Evolutionary conservation across 148 eudicot genomes (phyloP).

Genomic region (Vaccinium corymbosum): DNA sequence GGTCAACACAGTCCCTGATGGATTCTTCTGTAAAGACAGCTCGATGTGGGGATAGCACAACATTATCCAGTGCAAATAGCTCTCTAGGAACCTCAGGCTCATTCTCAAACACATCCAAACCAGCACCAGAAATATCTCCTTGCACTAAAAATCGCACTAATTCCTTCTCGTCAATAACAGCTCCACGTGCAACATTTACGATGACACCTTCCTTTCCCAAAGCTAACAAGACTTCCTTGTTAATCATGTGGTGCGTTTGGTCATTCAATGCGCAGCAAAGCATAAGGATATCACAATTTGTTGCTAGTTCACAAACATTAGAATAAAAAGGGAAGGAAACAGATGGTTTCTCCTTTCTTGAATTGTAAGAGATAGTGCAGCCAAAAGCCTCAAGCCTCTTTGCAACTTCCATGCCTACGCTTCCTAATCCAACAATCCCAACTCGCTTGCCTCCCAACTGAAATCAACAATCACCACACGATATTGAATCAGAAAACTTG

Average conservation of each 20-base stretch:
- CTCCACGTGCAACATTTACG: slow-evolving; percentile 64
- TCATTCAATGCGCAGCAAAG: slow-evolving; percentile 63
- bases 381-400: slow-evolving; percentile 60
- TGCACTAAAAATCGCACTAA: slow-evolving; percentile 43
- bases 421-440: slow-evolving; percentile 82
- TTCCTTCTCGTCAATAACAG: slow-evolving; percentile 59
- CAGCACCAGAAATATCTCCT: slow-evolving; percentile 70
- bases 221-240: slow-evolving; percentile 46
- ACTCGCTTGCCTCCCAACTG: slow-evolving; percentile 57
- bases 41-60: slow-evolving; percentile 59
- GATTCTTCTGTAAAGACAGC: slow-evolving; percentile 57
- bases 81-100: slow-evolving; percentile 62
- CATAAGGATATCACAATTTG: slow-evolving; percentile 38
- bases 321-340: slow-evolving; percentile 38
- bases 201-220: slow-evolving; percentile 60
- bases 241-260: slow-evolving; percentile 58
- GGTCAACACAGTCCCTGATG: slow-evolving; percentile 31
- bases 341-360: slow-evolving; percentile 46
- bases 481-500: not conserved
- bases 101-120: slow-evolving; percentile 70
- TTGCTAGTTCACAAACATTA: slow-evolving; percentile 39
- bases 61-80: slow-evolving; percentile 53
- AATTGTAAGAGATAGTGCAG: slow-evolving; percentile 51
- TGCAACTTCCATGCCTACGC: slow-evolving; percentile 64
- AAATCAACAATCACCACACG: not conserved